Base-by-base conservation (phyloP, 768 basidiomycete species). In the Coprinopsis cinerea region DNA sequence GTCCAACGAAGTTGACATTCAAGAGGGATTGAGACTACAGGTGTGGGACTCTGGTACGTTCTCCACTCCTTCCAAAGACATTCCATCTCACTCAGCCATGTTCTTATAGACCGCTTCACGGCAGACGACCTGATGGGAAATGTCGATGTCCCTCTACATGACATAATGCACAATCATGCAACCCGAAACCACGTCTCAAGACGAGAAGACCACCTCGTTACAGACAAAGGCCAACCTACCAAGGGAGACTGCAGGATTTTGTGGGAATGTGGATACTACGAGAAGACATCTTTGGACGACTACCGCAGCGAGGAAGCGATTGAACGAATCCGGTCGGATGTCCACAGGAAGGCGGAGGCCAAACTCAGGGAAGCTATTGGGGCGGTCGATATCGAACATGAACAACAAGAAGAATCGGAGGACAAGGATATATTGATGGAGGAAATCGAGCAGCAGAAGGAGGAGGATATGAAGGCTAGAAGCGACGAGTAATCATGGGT, bases 41-140 rank as follows among this genome's bases (percentile, higher is more conserved):
- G 64, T 88, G 1, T 88, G 84, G 84, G 87, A 89, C 58, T 82
- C 80, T 7, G 85, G 86, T 71, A 36, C 24, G 66, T 50, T 17
- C 28, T 32, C 14, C 18, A 35, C 37, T 10, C 44, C n/a, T 43
- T 17, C 3, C n/a, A 28, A 24, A n/a, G 15, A 41, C 11, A 17
- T 28, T 6, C 18, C 23, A 13, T 14, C 39, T 52, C 30, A 20
- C 32, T 42, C 17, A 17, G 27, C 18, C 24, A 24, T 14, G 37
- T 13, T 25, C 41, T 28, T 5, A 13, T 26, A 53, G 74, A 76
- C 56, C 63, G 67, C 17, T 59, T 70, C 27, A 72, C 73, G 7
- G 69, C 71, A 0, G 77, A 81, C 55, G 76, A 79, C 55, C 61
- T 73, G 37, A 62, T 80, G 30, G 78, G 79, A 14, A 66, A 66